Evolutionary conservation across 331 rosid species (phyloP), one percentile per base, ranked within the genome.

Genomic region (Pyracantha coccinea): DNA sequence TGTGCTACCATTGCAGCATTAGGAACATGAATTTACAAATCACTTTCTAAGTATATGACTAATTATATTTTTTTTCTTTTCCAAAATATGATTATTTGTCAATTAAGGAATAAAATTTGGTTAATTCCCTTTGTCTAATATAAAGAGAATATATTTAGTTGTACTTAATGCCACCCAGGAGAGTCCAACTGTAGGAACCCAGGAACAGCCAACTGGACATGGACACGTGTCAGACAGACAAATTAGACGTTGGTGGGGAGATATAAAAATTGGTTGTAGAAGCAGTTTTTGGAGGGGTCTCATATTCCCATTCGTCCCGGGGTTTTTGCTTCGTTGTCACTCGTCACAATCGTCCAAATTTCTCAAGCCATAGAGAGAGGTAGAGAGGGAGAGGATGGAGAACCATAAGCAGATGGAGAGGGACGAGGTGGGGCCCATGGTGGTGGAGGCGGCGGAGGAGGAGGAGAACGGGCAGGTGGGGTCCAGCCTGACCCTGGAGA

Each of bases 401-500:
- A 78, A 77, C 66, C 66, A 31, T n/a, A 69, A 24, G 47, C 79
- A 62, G 74, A 69, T 47, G 66, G 77, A 58, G 58, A 67, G 27
- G 75, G 38, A 11, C 33, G 78, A 69, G 63, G 83, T 69, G 76
- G 79, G 78, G 10, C 60, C 83, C 80, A 55, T 76, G 80, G 82
- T n/a, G 13, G 88, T 32, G 19, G 88, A 72, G 17, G 84, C 57
- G 12, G 85, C 44, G 27, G 89, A 76, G 38, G 90, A 82, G 29
- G 88, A 79, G 45, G 92, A 82, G 17, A 55, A 16, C 41, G 85
- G 77, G 17, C 63, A 28, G 29, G 86, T 69, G 59, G 96, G 83
- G 52, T 93, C 98, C 54, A 89, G 88, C 85, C 75, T 93, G 78
- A 93, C 98, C 32, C 29, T 91, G 86, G 98, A 93, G 84, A 87